These are phyloP conservation scores for Phytophthora sojae DNA, from an alignment of 352 stramenopile species.

Conservation along the genomic window DNA sequence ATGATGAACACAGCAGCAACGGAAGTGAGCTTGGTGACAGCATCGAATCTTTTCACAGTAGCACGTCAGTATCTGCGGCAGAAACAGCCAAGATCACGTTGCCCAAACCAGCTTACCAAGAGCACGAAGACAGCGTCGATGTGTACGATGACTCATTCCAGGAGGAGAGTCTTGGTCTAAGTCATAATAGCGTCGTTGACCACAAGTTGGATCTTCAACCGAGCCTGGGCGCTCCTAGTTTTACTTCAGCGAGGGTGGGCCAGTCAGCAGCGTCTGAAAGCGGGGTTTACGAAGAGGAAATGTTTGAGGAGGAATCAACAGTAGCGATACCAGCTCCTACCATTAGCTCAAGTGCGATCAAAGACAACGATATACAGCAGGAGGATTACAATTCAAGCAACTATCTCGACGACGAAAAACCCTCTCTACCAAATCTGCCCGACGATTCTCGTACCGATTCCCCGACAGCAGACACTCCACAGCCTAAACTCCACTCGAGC, in stretches of 20 bases:
- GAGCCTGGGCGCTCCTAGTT: not conserved
- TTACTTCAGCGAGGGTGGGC: not conserved
- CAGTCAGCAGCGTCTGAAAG: conserved; percentile 46
- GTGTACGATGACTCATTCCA: conserved; percentile 33
- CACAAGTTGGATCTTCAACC: conserved; percentile 18
- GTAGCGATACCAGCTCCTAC: not conserved
- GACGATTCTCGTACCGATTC: not conserved
- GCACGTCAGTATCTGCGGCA: not conserved
- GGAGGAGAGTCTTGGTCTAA: conserved; percentile 36
- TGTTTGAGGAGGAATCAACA: conserved; percentile 55
- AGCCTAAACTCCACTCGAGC: not conserved
- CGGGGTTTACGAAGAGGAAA: conserved; percentile 57
- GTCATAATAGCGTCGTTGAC: conserved; percentile 31
- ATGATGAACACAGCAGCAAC: conserved; percentile 11
- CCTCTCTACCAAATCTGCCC: not conserved
- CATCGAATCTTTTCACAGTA: conserved; percentile 27
- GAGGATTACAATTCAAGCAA: not conserved
- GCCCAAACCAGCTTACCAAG: not conserved
- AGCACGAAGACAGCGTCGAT: conserved; percentile 15
- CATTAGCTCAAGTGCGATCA: not conserved
- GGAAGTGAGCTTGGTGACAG: conserved; percentile 16
- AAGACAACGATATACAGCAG: not conserved
- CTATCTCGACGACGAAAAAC: not conserved
- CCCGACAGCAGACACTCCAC: not conserved
- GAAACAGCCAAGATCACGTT: not conserved